Conservation (phyloP, 768 basidiomycete species). For the Nidula microcarpa region DNA sequence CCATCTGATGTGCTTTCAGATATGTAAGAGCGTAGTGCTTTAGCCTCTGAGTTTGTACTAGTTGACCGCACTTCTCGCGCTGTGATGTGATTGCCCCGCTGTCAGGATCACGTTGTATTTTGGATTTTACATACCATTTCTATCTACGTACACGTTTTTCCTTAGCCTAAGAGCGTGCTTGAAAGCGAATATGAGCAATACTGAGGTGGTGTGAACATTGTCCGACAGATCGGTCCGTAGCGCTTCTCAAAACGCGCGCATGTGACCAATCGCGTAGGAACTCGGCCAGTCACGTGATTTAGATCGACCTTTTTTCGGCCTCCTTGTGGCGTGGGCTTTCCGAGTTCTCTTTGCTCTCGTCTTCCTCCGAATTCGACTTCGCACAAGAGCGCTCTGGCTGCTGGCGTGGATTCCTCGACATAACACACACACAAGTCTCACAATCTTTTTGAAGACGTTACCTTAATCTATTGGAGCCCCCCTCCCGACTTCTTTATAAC, state of each 20-base stretch:
- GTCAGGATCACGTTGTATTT: too few relatives aligned
- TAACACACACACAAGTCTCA: background rate
- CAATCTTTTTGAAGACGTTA: slow-evolving; percentile 1
- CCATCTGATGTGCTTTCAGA: background rate
- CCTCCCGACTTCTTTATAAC: slow-evolving; percentile 10
- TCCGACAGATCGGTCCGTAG: too few relatives aligned
- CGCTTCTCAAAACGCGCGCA: background rate
- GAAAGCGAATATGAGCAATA: too few relatives aligned
- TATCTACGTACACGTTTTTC: too few relatives aligned
- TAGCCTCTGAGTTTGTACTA: too few relatives aligned
- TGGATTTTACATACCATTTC: too few relatives aligned
- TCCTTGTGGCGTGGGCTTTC: background rate
- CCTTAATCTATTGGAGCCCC: slow-evolving; percentile 2
- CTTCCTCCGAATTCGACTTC: background rate
- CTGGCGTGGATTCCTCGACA: background rate
- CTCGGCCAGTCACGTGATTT: background rate
- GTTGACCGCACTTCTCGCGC: too few relatives aligned
- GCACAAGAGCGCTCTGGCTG: too few relatives aligned
- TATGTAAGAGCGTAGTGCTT: background rate
- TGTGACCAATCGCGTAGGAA: background rate
- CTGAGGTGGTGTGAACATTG: too few relatives aligned
- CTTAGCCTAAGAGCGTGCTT: too few relatives aligned
- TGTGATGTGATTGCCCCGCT: too few relatives aligned
- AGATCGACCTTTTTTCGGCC: background rate
- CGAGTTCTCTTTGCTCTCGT: background rate